These are phyloP conservation scores for Pseudoperonospora humuli DNA, from an alignment of 352 stramenopile species.

Conservation along the genomic window DNA sequence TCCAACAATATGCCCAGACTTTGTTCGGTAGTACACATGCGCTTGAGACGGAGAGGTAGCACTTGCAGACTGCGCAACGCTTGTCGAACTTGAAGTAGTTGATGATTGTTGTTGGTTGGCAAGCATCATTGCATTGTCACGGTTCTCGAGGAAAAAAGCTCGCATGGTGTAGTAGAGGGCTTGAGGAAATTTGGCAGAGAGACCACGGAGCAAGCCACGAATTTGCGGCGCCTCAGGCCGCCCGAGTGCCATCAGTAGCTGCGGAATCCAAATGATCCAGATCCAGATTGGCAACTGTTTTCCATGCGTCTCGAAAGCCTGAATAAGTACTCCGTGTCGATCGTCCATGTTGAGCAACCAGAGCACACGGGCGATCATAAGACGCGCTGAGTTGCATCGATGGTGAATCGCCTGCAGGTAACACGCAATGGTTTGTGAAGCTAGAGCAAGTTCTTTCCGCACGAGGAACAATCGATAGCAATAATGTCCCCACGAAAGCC, in stretches of 20 bases:
- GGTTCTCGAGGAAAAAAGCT: constrained; percentile 96
- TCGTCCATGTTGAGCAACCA: constrained; percentile 89
- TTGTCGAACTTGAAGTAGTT: constrained; percentile 6
- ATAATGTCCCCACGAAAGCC: constrained; percentile 92
- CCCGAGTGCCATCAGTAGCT: constrained; percentile 93
- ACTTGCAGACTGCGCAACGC: constrained; percentile 20
- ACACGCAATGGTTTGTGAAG: constrained; percentile 88
- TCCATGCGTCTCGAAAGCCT: constrained; percentile 90
- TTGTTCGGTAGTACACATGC: constrained; percentile 70
- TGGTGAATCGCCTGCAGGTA: constrained; percentile 92
- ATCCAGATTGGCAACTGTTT: constrained; percentile 95
- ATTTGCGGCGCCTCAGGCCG: constrained; percentile 88
- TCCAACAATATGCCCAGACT: constrained; percentile 69
- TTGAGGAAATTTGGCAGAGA: constrained; percentile 94
- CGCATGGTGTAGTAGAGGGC: constrained; percentile 97
- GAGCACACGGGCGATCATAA: constrained; percentile 88
- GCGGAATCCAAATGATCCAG: constrained; percentile 98
- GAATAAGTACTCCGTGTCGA: constrained; percentile 54
- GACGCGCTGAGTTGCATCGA: constrained; percentile 77
- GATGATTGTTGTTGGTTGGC: constrained; percentile 30
- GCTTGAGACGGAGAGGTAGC: constrained; percentile 13
- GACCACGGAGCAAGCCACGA: constrained; percentile 63
- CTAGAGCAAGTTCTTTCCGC: constrained; percentile 64
- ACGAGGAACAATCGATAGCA: constrained; percentile 82
- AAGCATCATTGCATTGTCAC: constrained; percentile 79